These are phyloP conservation scores for Malania oleifera DNA, from an alignment of 164 flowering plant genomes.

Conservation along the genomic window DNA sequence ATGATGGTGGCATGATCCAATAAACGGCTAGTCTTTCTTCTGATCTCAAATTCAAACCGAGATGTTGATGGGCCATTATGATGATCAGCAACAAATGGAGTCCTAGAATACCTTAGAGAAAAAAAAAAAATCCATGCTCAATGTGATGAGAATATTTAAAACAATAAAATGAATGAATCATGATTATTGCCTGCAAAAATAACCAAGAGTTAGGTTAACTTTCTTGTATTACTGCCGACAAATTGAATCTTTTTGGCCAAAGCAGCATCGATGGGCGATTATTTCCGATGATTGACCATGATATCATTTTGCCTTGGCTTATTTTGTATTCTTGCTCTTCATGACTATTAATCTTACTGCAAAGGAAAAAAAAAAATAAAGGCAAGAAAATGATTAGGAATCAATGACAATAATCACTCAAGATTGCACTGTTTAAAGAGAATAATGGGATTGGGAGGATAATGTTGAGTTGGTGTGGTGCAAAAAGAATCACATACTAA, in stretches of 20 bases:
- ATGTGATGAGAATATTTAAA: neutral
- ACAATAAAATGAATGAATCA: neutral
- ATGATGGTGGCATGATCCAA: neutral
- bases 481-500: conserved; percentile 16
- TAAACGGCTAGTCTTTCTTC: neutral
- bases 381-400: conserved; percentile 42
- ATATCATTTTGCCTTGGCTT: conserved; percentile 13
- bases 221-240: conserved; percentile 21
- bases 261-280: conserved; percentile 10
- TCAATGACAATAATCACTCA: conserved; percentile 29
- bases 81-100: neutral
- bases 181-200: conserved; percentile 17
- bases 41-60: too few species aligned
- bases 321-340: conserved; percentile 24
- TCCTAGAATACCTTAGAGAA: neutral
- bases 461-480: conserved; percentile 42
- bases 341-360: conserved; percentile 4
- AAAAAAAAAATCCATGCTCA: neutral
- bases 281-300: conserved; percentile 17
- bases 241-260: conserved; percentile 23
- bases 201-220: conserved; percentile 7
- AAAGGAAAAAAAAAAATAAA: conserved; percentile 1
- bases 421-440: conserved; percentile 20
- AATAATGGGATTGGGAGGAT: conserved; percentile 36
- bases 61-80: neutral